Conservation (phyloP, 2,329 filamentous ascomycete genomes). For the Myrmaecium sp. region DNA sequence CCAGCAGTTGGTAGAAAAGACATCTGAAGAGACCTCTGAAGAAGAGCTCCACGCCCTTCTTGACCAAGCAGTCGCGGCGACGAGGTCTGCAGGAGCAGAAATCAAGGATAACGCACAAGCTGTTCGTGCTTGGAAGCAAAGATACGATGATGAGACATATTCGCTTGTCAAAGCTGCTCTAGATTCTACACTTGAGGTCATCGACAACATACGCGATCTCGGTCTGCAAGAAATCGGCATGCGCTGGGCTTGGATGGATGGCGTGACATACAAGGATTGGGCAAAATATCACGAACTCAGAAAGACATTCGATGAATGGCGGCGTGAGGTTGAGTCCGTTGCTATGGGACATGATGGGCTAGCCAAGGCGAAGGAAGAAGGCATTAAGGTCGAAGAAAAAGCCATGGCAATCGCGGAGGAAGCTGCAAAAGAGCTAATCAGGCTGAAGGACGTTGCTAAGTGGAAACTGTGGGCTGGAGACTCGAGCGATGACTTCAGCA, state of each 20-base stretch:
- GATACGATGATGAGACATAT: constrained; percentile 53
- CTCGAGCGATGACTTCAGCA: constrained; percentile 60
- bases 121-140: constrained; percentile 59
- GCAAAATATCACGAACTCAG: constrained; percentile 82
- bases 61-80: constrained; percentile 34
- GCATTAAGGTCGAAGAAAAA: constrained; percentile 53
- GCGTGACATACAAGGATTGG: constrained; percentile 95
- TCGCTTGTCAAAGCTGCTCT: constrained; percentile 53
- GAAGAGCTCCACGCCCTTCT: constrained; percentile 34
- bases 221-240: constrained; percentile 84
- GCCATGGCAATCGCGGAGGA: constrained; percentile 67
- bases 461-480: constrained; percentile 73
- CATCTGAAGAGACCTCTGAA: constrained; percentile 42
- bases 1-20: constrained; percentile 31
- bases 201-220: constrained; percentile 67
- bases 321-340: constrained; percentile 59
- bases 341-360: constrained; percentile 60
- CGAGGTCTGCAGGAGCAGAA: constrained; percentile 50
- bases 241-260: constrained; percentile 89
- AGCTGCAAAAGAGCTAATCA: constrained; percentile 62
- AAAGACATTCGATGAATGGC: constrained; percentile 69
- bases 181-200: constrained; percentile 64
- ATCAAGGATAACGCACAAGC: constrained; percentile 65
- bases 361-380: constrained; percentile 47
- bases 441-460: constrained; percentile 65